Percentiles rank a stretch among this genome's conserved stretches.
phyloP scores from a whole-genome alignment of 2,329 filamentous ascomycete genomes.

The Calonectria hongkongensis region DNA sequence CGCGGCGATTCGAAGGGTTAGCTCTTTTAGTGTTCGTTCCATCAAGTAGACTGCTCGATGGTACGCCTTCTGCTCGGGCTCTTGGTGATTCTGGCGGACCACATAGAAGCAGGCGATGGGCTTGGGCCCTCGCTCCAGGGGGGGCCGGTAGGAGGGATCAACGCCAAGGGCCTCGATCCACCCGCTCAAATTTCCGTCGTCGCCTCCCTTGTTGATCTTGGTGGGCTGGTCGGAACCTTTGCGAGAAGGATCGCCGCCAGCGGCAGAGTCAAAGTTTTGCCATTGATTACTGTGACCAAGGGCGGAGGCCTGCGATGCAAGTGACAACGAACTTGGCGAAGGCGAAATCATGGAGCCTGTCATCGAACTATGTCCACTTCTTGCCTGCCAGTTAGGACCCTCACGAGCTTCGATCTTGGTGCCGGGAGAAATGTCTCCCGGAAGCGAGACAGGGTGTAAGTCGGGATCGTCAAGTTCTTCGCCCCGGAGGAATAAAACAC shows the following conservation, averaged over 20 bases:
- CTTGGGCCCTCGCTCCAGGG: constrained; percentile 81
- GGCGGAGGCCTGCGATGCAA: constrained; percentile 74
- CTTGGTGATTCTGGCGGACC: constrained; percentile 71
- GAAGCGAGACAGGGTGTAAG: constrained; percentile 83
- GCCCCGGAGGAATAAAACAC: constrained; percentile 85
- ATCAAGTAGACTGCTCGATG: constrained; percentile 91
- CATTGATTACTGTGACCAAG: constrained; percentile 68
- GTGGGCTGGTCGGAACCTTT: constrained; percentile 72
- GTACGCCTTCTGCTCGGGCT: constrained; percentile 74
- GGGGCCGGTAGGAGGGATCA: constrained; percentile 89
- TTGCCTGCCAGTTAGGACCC: constrained; percentile 68
- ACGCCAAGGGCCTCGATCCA: constrained; percentile 96
- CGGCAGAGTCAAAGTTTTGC: constrained; percentile 74
- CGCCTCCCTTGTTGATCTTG: constrained; percentile 72
- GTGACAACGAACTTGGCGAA: constrained; percentile 78
- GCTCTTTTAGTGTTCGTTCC: constrained; percentile 83
- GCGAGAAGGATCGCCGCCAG: constrained; percentile 68
- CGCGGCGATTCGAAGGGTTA: constrained; percentile 81
- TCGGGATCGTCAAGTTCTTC: constrained; percentile 88
- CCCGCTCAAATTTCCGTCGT: constrained; percentile 80
- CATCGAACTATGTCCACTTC: constrained; percentile 75
- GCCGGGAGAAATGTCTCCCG: constrained; percentile 79
- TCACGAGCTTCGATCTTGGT: constrained; percentile 70
- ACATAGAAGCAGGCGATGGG: constrained; percentile 93
- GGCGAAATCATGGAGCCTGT: constrained; percentile 79